Percentiles rank a stretch among this genome's conserved stretches.
Evolutionary conservation across 1,139 yeast genomes (phyloP).

Genomic region (Yamadazyma membranifaciens): DNA sequence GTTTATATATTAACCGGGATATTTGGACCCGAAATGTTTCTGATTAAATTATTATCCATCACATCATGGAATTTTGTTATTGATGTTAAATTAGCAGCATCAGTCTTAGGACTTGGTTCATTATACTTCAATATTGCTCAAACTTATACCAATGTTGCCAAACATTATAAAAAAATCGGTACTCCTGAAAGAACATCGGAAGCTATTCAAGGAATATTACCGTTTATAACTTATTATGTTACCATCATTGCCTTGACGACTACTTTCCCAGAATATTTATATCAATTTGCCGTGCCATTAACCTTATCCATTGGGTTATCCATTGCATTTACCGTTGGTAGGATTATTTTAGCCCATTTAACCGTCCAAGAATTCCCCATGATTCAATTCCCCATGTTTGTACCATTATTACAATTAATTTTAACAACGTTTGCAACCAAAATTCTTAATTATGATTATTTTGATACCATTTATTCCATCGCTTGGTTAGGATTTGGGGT

Average conservation of each 20-base stretch:
- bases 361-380: constrained; percentile 77
- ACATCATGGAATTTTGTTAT: constrained; percentile 33
- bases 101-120: constrained; percentile 52
- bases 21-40: constrained; percentile 73
- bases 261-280: constrained; percentile 50
- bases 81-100: constrained; percentile 41
- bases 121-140: constrained; percentile 69
- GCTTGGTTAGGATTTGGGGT: constrained; percentile 77
- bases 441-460: constrained; percentile 38
- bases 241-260: constrained; percentile 49
- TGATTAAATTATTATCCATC: constrained; percentile 29
- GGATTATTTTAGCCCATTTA: constrained; percentile 85
- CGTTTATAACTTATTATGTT: constrained; percentile 66
- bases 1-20: constrained; percentile 63
- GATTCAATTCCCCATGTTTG: constrained; percentile 64
- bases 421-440: constrained; percentile 38
- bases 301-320: constrained; percentile 70
- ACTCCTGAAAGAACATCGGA: constrained; percentile 19
- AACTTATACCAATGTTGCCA: constrained; percentile 69
- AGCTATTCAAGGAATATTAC: constrained; percentile 65
- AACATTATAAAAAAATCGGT: constrained; percentile 39
- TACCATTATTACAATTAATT: constrained; percentile 59
- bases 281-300: constrained; percentile 54
- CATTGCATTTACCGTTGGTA: constrained; percentile 82
- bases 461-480: constrained; percentile 42